Percentiles rank a stretch among this genome's conserved stretches.
phyloP scores from a whole-genome alignment of 2,329 filamentous ascomycete species.

The Aspergillus sp. region DNA sequence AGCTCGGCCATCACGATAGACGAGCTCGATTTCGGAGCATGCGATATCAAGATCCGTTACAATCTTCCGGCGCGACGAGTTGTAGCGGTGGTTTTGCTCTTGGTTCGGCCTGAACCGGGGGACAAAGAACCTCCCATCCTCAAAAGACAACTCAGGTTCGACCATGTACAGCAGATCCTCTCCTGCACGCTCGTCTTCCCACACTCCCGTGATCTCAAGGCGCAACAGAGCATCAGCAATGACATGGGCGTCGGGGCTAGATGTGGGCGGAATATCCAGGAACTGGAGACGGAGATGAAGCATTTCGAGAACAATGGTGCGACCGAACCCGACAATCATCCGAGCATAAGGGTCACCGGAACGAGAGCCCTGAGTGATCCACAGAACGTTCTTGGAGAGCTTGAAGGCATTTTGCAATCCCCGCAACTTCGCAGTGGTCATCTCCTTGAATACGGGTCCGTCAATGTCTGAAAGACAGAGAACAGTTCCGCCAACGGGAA shows the following conservation, averaged over 20 bases:
- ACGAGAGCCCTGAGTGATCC: constrained; percentile 4
- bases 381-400: constrained; percentile 4
- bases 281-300: constrained; percentile 7
- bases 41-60: neutral
- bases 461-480: constrained; percentile 7
- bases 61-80: neutral
- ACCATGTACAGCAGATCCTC: neutral
- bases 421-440: neutral
- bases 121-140: neutral
- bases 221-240: neutral
- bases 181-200: neutral
- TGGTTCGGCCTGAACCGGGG: neutral
- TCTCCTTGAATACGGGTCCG: neutral
- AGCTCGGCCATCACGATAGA: no score
- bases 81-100: neutral
- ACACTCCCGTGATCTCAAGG: neutral
- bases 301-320: constrained; percentile 7
- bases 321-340: constrained; percentile 8
- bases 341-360: constrained; percentile 6
- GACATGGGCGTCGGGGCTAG: neutral
- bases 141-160: neutral
- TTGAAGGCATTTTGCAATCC: neutral
- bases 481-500: neutral
- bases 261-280: constrained; percentile 3
- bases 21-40: neutral